Conservation (phyloP, 108 stramenopile genomes). For the Aurantiochytrium sp. region DNA sequence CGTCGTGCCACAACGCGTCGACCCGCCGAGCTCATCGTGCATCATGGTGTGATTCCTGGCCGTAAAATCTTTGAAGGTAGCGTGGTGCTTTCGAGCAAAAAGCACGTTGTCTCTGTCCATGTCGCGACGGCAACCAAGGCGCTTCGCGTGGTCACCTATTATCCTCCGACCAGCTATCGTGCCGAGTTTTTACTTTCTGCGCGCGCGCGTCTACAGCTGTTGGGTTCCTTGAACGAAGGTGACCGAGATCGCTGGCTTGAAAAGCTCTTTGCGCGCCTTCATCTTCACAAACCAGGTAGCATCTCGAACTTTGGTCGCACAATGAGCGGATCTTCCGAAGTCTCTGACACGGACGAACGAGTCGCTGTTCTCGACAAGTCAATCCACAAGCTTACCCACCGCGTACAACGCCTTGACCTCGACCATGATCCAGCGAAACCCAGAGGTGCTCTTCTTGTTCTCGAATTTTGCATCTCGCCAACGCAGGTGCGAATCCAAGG, state of each 20-base stretch:
- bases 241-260: not conserved
- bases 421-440: not conserved
- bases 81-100: not conserved
- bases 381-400: not conserved
- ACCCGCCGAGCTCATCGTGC: not conserved
- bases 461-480: not conserved
- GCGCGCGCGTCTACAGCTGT: not conserved
- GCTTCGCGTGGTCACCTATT: not conserved
- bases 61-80: not conserved
- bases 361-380: not conserved
- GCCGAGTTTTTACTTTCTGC: not conserved
- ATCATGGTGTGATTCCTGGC: not conserved
- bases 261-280: not conserved
- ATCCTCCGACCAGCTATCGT: not conserved
- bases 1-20: not conserved
- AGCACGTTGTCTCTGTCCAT: slow-evolving; percentile 10
- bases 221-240: not conserved
- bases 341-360: not conserved
- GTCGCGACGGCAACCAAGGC: not conserved
- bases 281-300: not conserved
- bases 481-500: not conserved
- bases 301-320: not conserved
- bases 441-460: not conserved
- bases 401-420: not conserved
- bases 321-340: not conserved